Conservation (phyloP, 2,329 filamentous ascomycete genomes). For the Xylaria sp. region DNA sequence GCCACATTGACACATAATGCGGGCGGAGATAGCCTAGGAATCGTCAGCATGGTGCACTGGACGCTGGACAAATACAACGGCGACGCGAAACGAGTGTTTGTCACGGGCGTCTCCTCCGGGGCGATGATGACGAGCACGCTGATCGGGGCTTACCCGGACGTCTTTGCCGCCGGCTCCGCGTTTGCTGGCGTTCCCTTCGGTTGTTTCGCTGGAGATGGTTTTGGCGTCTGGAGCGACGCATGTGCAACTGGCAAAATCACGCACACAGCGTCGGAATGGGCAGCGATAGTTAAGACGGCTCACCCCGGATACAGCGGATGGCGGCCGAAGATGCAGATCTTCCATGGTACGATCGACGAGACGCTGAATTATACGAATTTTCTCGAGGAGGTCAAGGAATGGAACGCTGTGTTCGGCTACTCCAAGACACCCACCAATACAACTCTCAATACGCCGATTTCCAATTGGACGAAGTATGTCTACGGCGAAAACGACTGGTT, state of each 20-base stretch:
- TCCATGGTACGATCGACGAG: slow-evolving; percentile 60
- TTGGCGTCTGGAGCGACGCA: slow-evolving; percentile 56
- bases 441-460: slow-evolving; percentile 42
- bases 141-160: slow-evolving; percentile 54
- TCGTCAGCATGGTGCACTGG: slow-evolving; percentile 48
- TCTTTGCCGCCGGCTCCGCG: slow-evolving; percentile 52
- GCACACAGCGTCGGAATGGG: slow-evolving; percentile 28
- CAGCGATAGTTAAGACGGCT: slow-evolving; percentile 45
- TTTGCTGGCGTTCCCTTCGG: slow-evolving; percentile 56
- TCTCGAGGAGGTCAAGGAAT: slow-evolving; percentile 60
- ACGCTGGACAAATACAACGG: slow-evolving; percentile 42
- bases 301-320: slow-evolving; percentile 57
- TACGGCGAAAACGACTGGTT: slow-evolving; percentile 47
- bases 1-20: slow-evolving; percentile 42
- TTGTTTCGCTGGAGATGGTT: slow-evolving; percentile 53
- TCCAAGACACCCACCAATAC: slow-evolving; percentile 38
- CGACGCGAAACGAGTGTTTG: slow-evolving; percentile 41
- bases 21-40: slow-evolving; percentile 47
- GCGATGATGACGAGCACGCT: slow-evolving; percentile 47
- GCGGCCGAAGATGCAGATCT: slow-evolving; percentile 62
- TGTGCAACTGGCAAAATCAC: slow-evolving; percentile 57
- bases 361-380: slow-evolving; percentile 59
- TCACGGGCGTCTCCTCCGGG: slow-evolving; percentile 42
- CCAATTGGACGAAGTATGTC: slow-evolving; percentile 46
- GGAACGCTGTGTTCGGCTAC: slow-evolving; percentile 51